phyloP scores from a whole-genome alignment of 257 asterid species.

The Plantago elongata region DNA sequence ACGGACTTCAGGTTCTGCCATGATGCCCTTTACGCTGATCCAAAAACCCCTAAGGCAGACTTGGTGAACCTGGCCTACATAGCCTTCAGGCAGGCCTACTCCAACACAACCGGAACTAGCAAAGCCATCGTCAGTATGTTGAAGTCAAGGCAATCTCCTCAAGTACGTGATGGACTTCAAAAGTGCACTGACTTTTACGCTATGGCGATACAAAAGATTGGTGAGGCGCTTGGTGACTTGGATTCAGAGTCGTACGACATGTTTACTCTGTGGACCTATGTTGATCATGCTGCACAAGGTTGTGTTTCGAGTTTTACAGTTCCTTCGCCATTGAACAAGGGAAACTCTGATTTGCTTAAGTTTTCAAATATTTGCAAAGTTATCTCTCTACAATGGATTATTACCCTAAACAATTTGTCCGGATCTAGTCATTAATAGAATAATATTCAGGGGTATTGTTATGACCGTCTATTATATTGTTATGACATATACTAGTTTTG shows the following conservation, averaged over 20 bases:
- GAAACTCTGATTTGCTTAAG: not conserved
- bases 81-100: conserved; percentile 17
- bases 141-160: not conserved
- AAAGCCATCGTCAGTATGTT: conserved; percentile 9
- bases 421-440: too few species aligned
- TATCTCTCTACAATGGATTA: not conserved
- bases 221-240: conserved; percentile 15
- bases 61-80: conserved; percentile 19
- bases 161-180: not conserved
- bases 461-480: too few species aligned
- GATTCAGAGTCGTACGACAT: conserved; percentile 22
- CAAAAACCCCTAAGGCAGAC: conserved; percentile 18
- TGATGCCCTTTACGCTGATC: conserved; percentile 21
- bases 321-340: not conserved
- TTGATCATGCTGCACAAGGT: not conserved
- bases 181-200: conserved; percentile 16
- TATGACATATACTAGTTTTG: too few species aligned
- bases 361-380: conserved; percentile 7
- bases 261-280: not conserved
- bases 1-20: conserved; percentile 20
- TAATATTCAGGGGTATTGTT: too few species aligned
- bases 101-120: conserved; percentile 17
- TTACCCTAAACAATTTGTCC: not conserved
- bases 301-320: conserved; percentile 12
- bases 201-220: conserved; percentile 15